Percentiles rank a stretch among this genome's conserved stretches.
phyloP scores from a whole-genome alignment of 2,329 filamentous ascomycete genomes.

The Colletotrichum sp. region DNA sequence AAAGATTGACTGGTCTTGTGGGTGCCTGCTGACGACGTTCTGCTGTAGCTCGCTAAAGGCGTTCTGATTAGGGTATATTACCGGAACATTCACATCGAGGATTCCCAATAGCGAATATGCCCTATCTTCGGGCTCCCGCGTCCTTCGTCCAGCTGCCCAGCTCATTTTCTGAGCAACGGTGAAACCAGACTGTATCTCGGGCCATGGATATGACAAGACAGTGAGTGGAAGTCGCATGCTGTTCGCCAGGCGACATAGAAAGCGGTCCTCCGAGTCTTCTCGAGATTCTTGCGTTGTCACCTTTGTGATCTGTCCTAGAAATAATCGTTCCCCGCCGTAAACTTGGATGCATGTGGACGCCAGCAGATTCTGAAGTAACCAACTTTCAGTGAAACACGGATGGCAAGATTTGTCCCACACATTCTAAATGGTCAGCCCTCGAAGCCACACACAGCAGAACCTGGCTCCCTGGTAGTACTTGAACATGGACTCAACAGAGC shows the following conservation, averaged over 20 bases:
- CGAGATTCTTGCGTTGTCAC: not conserved
- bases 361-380: not conserved
- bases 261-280: not conserved
- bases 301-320: not conserved
- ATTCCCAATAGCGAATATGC: not conserved
- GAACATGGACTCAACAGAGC: not conserved
- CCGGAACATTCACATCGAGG: not conserved
- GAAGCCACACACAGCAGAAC: not conserved
- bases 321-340: accelerated
- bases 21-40: not conserved
- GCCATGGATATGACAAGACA: not conserved
- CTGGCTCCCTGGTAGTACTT: not conserved
- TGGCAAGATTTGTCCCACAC: not conserved
- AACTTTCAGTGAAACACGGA: not conserved
- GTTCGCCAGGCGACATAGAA: not conserved
- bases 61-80: accelerated
- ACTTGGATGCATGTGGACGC: not conserved
- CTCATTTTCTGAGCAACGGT: not conserved
- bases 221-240: not conserved
- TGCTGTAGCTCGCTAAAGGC: not conserved
- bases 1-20: not conserved
- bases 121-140: not conserved
- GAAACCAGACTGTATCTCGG: not conserved
- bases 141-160: not conserved
- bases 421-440: not conserved